These are phyloP conservation scores for Hawksworthiomyces lignivorus DNA, from an alignment of 2,329 filamentous ascomycete species.

Conservation along the genomic window DNA sequence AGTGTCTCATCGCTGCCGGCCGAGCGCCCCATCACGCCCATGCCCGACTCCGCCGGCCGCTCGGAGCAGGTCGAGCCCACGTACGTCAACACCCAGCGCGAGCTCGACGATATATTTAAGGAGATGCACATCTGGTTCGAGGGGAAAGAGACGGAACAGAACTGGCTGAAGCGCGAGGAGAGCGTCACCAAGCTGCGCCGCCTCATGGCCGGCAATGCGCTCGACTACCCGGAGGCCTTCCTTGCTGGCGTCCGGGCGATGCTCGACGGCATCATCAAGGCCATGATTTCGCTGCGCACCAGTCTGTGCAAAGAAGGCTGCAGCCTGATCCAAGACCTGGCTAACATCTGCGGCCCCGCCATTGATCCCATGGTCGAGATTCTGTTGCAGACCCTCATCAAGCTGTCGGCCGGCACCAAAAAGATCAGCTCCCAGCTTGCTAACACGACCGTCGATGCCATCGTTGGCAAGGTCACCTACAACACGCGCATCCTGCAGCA, in stretches of 20 bases:
- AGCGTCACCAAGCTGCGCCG: constrained; percentile 67
- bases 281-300: constrained; percentile 73
- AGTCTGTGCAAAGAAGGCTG: constrained; percentile 86
- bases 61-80: constrained; percentile 67
- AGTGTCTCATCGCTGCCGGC: constrained; percentile 41
- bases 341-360: constrained; percentile 63
- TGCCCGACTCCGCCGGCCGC: constrained; percentile 48
- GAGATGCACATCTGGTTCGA: constrained; percentile 79
- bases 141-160: constrained; percentile 80
- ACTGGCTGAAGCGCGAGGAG: constrained; percentile 84
- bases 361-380: constrained; percentile 88
- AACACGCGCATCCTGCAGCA: constrained; percentile 78
- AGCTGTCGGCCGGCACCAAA: constrained; percentile 82
- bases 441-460: constrained; percentile 69
- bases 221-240: constrained; percentile 67
- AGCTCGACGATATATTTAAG: constrained; percentile 80
- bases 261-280: constrained; percentile 84
- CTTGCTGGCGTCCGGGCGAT: constrained; percentile 62
- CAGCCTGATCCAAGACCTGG: constrained; percentile 75
- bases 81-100: constrained; percentile 75
- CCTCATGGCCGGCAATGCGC: constrained; percentile 74
- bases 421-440: constrained; percentile 84
- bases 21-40: constrained; percentile 52
- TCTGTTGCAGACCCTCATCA: constrained; percentile 80
- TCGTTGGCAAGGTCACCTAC: constrained; percentile 75